Conservation (phyloP, 139 green algal species). For the Ettlia oleoabundans region DNA sequence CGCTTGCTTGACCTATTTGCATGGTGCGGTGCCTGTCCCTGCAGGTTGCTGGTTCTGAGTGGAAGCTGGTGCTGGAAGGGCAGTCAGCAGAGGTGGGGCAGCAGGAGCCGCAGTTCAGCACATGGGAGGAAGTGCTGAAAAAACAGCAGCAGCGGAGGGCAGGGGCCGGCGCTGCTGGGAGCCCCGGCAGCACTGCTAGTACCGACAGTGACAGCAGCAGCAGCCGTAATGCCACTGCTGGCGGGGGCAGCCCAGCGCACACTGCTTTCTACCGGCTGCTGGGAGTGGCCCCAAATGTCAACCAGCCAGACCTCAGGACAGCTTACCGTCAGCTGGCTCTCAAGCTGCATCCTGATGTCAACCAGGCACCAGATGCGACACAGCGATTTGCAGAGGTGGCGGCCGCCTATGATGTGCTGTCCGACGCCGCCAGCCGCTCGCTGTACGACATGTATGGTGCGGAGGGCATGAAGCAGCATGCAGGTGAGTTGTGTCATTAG, state of each 20-base stretch:
- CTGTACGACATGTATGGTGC: slow-evolving; percentile 58
- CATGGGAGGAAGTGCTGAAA: slow-evolving; percentile 48
- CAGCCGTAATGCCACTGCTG: no score
- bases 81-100: background rate
- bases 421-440: slow-evolving; percentile 32
- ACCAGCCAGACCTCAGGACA: slow-evolving; percentile 74
- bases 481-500: background rate
- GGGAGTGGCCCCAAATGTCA: slow-evolving; percentile 24
- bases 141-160: background rate
- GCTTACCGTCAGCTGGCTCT: slow-evolving; percentile 86
- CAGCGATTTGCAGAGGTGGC: slow-evolving; percentile 51
- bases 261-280: slow-evolving; percentile 31
- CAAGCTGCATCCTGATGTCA: slow-evolving; percentile 85
- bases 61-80: slow-evolving; percentile 43
- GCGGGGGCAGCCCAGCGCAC: background rate
- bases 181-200: no score
- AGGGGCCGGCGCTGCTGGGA: background rate
- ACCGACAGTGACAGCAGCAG: background rate
- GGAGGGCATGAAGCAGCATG: slow-evolving; percentile 46
- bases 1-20: background rate
- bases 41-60: slow-evolving; percentile 50
- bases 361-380: slow-evolving; percentile 34
- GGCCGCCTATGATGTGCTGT: slow-evolving; percentile 57
- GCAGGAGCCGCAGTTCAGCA: slow-evolving; percentile 49
- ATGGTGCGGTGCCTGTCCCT: background rate